phyloP scores from a whole-genome alignment of 305 asterid species.

The Plantago coronopus region DNA sequence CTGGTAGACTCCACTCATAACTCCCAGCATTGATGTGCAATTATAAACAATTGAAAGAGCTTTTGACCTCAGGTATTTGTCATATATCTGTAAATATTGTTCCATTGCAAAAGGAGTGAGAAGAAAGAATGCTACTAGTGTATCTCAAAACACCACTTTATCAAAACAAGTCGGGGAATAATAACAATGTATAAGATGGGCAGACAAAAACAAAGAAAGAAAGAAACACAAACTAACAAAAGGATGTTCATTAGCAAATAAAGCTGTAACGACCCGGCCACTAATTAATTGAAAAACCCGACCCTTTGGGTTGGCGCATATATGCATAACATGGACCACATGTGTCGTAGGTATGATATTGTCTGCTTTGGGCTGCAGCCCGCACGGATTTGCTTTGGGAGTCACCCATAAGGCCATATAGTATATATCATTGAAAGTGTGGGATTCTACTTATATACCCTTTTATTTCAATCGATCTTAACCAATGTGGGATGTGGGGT shows the following conservation, averaged over 20 bases:
- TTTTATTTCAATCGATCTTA: no score
- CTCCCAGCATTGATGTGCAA: constrained; percentile 78
- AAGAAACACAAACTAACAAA: constrained; percentile 15
- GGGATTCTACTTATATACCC: no score
- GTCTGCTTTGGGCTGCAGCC: no score
- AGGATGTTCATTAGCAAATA: not conserved
- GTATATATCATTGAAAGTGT: no score
- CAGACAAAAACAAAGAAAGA: not conserved
- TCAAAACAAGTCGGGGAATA: constrained; percentile 13
- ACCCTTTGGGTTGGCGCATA: no score
- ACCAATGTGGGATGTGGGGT: no score
- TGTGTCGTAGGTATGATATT: no score
- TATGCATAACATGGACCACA: no score
- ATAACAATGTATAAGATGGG: constrained; percentile 14
- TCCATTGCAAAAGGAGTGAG: constrained; percentile 18
- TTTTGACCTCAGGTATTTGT: constrained; percentile 62
- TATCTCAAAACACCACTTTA: constrained; percentile 11
- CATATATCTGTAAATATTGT: constrained; percentile 50
- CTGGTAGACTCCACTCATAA: constrained; percentile 86
- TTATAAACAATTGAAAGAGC: constrained; percentile 79
- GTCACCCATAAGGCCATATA: no score
- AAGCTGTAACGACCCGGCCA: no score
- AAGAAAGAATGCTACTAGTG: constrained; percentile 19
- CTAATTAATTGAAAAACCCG: no score
- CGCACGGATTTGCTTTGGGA: no score